Conservation (phyloP, 2,329 filamentous ascomycete species). For the Sarocladiaceae sp. region DNA sequence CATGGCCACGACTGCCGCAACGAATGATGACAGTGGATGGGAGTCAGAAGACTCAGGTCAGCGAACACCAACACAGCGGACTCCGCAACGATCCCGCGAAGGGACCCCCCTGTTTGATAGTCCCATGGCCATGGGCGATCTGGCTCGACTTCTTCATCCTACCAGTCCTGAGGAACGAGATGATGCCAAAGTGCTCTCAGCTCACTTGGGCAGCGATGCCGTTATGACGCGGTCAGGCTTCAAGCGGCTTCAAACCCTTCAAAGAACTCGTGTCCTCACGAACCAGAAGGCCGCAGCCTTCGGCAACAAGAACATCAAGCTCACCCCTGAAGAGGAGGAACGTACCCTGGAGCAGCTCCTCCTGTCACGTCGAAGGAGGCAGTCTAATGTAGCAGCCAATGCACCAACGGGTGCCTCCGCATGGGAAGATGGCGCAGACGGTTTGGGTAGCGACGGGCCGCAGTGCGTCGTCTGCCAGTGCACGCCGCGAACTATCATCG, state of each 20-base stretch:
- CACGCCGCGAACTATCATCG: slow-evolving; percentile 77
- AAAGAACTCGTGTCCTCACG: slow-evolving; percentile 57
- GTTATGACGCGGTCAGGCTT: slow-evolving; percentile 81
- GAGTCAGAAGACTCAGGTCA: slow-evolving; percentile 46
- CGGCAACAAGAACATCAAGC: slow-evolving; percentile 22
- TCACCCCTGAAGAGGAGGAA: slow-evolving; percentile 54
- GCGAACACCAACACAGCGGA: slow-evolving; percentile 67
- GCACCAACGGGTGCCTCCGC: slow-evolving; percentile 23
- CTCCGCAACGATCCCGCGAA: slow-evolving; percentile 42
- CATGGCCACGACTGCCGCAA: slow-evolving; percentile 26
- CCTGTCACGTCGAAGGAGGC: slow-evolving; percentile 39
- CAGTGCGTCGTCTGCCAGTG: slow-evolving; percentile 92
- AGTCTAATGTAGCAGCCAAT: slow-evolving; percentile 9
- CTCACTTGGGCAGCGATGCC: slow-evolving; percentile 64
- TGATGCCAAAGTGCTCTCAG: slow-evolving; percentile 74
- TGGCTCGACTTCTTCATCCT: slow-evolving; percentile 79
- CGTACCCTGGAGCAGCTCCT: slow-evolving; percentile 55
- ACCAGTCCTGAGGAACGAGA: slow-evolving; percentile 69
- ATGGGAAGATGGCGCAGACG: slow-evolving; percentile 67
- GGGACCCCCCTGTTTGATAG: slow-evolving; percentile 54
- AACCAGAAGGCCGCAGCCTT: slow-evolving; percentile 9
- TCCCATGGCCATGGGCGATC: slow-evolving; percentile 57
- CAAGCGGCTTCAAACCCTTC: slow-evolving; percentile 58
- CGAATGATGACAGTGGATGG: slow-evolving; percentile 36
- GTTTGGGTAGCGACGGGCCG: slow-evolving; percentile 64